Conservation (phyloP, 148 eudicot species). For the Cornus suecica region DNA sequence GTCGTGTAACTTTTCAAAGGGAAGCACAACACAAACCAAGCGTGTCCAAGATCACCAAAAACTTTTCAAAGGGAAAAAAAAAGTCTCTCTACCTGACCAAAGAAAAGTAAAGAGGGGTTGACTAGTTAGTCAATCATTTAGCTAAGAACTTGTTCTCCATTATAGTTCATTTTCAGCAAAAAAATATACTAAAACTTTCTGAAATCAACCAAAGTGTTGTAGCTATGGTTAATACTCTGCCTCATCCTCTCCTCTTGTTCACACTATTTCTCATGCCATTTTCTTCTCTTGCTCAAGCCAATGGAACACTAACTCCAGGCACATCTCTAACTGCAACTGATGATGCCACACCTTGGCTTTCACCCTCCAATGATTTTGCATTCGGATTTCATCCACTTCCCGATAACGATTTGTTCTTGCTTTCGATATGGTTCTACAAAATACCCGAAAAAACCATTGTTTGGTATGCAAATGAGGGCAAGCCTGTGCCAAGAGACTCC, state of each 20-base stretch:
- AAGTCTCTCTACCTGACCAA: too few species aligned
- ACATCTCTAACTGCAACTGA: slow-evolving; percentile 27
- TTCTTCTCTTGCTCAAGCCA: slow-evolving; percentile 21
- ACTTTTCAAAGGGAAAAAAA: too few species aligned
- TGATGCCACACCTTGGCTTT: slow-evolving; percentile 27
- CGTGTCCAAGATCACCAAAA: too few species aligned
- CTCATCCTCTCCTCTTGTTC: slow-evolving; percentile 3
- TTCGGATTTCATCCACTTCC: slow-evolving; percentile 41
- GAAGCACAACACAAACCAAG: too few species aligned
- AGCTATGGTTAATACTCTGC: slow-evolving; percentile 10
- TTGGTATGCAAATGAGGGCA: slow-evolving; percentile 39
- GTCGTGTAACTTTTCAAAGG: too few species aligned
- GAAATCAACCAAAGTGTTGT: background rate
- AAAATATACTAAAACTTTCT: too few species aligned
- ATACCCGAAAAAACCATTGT: slow-evolving; percentile 44
- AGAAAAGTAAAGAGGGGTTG: too few species aligned
- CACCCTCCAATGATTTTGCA: slow-evolving; percentile 56
- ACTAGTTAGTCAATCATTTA: too few species aligned
- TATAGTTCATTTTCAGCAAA: too few species aligned
- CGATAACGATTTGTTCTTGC: slow-evolving; percentile 29
- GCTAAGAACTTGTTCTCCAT: too few species aligned
- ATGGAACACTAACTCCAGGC: slow-evolving; percentile 26
- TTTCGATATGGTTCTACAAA: slow-evolving; percentile 52
- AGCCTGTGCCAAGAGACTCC: slow-evolving; percentile 34
- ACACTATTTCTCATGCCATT: slow-evolving; percentile 7